Percentiles rank a stretch among this genome's conserved stretches.
Conservation (phyloP, 2,329 filamentous ascomycete species). For the Claviceps capensis region DNA sequence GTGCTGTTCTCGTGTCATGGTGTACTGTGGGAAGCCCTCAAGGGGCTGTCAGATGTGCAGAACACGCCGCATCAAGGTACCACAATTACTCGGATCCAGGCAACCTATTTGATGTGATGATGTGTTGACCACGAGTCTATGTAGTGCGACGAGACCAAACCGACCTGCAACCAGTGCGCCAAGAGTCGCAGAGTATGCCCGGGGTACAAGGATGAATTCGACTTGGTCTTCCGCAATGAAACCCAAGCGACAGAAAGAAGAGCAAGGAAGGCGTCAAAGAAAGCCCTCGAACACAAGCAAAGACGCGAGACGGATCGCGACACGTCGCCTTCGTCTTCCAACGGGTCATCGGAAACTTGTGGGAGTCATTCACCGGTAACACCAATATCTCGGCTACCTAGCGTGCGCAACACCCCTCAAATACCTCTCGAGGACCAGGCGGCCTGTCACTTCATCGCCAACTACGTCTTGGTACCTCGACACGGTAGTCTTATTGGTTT, state of each 20-base stretch:
- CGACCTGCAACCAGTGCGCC: constrained; percentile 50
- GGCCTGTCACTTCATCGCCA: constrained; percentile 45
- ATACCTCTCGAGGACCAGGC: constrained; percentile 41
- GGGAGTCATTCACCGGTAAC: constrained; percentile 7
- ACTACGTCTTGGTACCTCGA: constrained; percentile 42
- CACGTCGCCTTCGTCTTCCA: constrained; percentile 8
- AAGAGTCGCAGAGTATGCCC: constrained; percentile 51
- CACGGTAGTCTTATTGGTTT: constrained; percentile 39
- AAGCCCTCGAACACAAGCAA: constrained; percentile 25
- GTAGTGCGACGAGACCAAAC: constrained; percentile 55
- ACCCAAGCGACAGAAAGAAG: constrained; percentile 53
- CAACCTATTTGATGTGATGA: neutral
- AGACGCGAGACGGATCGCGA: constrained; percentile 13
- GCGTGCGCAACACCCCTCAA: constrained; percentile 20
- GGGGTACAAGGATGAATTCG: constrained; percentile 58
- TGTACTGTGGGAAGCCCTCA: constrained; percentile 53
- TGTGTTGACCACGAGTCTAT: neutral
- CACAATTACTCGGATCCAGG: neutral
- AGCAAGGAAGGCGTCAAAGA: constrained; percentile 42
- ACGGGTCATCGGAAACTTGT: constrained; percentile 6
- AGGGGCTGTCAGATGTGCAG: constrained; percentile 63
- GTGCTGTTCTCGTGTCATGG: constrained; percentile 30
- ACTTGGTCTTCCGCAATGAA: constrained; percentile 59
- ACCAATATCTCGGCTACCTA: constrained; percentile 9
- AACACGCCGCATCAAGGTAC: constrained; percentile 58